Base-by-base conservation (phyloP, 2,329 filamentous ascomycete species). In the Pseudocercospora fijiensis region DNA sequence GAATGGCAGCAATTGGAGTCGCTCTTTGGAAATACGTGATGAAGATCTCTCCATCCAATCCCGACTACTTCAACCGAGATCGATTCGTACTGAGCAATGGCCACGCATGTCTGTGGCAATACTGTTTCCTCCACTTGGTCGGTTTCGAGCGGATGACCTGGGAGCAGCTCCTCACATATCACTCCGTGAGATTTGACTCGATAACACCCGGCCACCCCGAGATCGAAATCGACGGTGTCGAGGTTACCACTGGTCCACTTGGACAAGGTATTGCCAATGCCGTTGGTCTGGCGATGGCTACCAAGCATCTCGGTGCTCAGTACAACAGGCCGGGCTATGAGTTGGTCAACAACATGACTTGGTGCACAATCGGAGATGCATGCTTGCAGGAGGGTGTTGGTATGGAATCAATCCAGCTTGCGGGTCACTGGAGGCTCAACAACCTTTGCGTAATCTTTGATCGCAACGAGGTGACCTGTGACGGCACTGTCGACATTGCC, bases 51-150 rank as follows among this genome's bases (percentile, higher is more conserved):
- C 85, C 86, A 0, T 75, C 76, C n/a, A 81, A 82, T 45, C 82
- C 83, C 8, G 71, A 79, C 47, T 88, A 78, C 73, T 87, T 88
- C 78, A 86, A 88, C 72, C 79, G 86, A 37, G 86, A 88, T 68
- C 81, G 85, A 22, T 88, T 88, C 69, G 82, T 88, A 6, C 78
- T 88, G 10, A 87, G 85, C 22, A 88, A 88, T 67, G 86, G 81
- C 27, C 84, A 86, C 69, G 79, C 82, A 0, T 84, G 82, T 68
- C 76, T 86, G 24, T 86, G 85, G 69, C 82, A 84, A 67, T 86
- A 86, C 72, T 73, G 76, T 1, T 82, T 85, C 65, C 76, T 84
- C 8, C 81, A 75, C 52, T 76, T 86, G 6, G 75, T 76, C 0
- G 84, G 84, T 33, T 85, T 84, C 76, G 78, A 80, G 66, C 74